phyloP scores from a whole-genome alignment of 2,329 filamentous ascomycete genomes.

The Acrodontium crateriforme region DNA sequence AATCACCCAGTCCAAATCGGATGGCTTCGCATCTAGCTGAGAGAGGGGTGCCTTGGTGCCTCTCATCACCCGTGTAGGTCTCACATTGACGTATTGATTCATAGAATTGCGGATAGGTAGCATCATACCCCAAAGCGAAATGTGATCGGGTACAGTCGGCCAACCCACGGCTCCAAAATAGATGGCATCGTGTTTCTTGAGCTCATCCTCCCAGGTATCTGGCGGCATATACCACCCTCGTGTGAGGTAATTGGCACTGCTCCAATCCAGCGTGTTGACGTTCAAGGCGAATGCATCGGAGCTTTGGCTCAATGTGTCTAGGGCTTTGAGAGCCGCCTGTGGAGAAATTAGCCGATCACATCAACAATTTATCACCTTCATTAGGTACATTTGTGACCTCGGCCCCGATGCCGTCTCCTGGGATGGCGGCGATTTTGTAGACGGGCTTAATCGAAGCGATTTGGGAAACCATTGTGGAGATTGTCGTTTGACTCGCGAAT shows the following conservation, averaged over 20 bases:
- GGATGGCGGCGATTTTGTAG: conserved; percentile 28
- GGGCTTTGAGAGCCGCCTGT: conserved; percentile 37
- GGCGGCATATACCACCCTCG: conserved; percentile 39
- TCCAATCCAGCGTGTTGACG: conserved; percentile 39
- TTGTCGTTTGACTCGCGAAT: too few species aligned
- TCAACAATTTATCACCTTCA: too few species aligned
- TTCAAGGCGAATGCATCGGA: conserved; percentile 35
- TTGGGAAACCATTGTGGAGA: too few species aligned
- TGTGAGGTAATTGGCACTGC: conserved; percentile 34
- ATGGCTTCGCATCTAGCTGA: conserved; percentile 19
- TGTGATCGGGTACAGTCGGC: conserved; percentile 52
- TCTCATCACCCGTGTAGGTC: conserved; percentile 35
- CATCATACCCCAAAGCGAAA: conserved; percentile 53
- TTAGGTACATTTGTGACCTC: too few species aligned
- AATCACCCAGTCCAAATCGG: conserved; percentile 35
- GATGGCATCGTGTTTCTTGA: conserved; percentile 40
- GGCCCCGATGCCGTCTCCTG: conserved; percentile 49
- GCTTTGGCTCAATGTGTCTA: conserved; percentile 31
- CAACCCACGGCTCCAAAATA: conserved; percentile 48
- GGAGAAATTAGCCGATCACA: too few species aligned
- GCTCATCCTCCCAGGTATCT: conserved; percentile 34
- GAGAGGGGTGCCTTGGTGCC: conserved; percentile 29
- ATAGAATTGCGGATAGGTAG: conserved; percentile 53
- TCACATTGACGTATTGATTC: conserved; percentile 56
- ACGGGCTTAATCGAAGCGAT: too few species aligned